Base-by-base conservation (phyloP, 1,139 yeast genomes). In the Zygoascus hellenicus region DNA sequence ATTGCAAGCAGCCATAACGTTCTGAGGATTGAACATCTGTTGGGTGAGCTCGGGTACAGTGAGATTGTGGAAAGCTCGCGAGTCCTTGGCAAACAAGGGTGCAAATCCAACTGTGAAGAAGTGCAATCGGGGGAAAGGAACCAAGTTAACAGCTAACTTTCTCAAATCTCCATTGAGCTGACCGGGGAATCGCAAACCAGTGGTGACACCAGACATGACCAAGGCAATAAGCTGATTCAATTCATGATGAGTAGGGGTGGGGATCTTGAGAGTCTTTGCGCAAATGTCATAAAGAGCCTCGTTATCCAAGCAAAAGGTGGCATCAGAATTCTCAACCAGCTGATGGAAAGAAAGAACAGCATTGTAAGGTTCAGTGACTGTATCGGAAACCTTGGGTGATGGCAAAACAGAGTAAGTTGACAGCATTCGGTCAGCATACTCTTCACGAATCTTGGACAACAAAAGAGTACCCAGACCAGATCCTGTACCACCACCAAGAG, bases 401-500 rank as follows among this genome's bases (percentile, higher is more conserved):
- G 75, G 75, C 41, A 71, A 61, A 9, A 71, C 74, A 9, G 75
- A 71, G 62, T 67, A 71, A 9, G 76, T 71, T 33, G 74, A 68
- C 51, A 71, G 61, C 74, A 71, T 71, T 45, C 75, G 65, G 54
- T 71, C 75, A 42, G 69, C 69, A 58, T 66, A 71, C 55, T 71
- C 76, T 48, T 71, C 75, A 32, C 68, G 61, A 49, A 71, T 67
- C 48, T 65, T 60, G 40, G 69, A 62, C 51, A 71, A 58, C 52
- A 71, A 55, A 45, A 70, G 57, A 22, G 76, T 71, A 22, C 75
- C 75, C 60, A 71, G 60, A 37, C 75, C 75, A 40, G 72, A 66
- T 38, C 75, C 75, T 42, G 75, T 71, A 49, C 75, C 75, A 49
- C 75, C 75, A 48, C 75, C 75, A 22, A 71, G 61, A 14, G 75